Evolutionary conservation across 2,329 filamentous ascomycete genomes (phyloP), one percentile per base, ranked within the genome.

Genomic region (Sporothrix inflata): DNA sequence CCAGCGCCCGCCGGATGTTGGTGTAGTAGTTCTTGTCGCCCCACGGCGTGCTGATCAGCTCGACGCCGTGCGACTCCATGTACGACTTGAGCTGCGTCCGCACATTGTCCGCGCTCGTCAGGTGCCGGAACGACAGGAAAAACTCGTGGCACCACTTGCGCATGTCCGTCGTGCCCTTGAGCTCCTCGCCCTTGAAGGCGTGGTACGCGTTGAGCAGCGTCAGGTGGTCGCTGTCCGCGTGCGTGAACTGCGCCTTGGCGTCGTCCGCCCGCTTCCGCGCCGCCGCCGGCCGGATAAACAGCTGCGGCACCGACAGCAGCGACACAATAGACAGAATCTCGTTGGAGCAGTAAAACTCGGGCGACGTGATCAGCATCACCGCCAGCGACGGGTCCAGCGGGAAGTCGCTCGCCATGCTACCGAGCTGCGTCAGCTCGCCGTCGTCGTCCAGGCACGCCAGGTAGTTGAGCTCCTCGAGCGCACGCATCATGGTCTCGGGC

Each of bases 271-370:
- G 91, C 83, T 97, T 97, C 74, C 94, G 90, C 76, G 93, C 91
- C 78, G 88, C 90, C 66, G 92, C 92, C 1, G 96, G 96, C 9
- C 96, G 93, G 40, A 97, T 89, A 80, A 97, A 99, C 73, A 98
- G 89, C 80, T 98, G 93, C 0, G 96, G 96, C 12, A 98, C 96
- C 0, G 95, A 98, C 24, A 99, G 89, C 12, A 99, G 88, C 0
- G 96, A 92, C 0, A 94, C 97, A 77, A 99, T 92, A 55, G 96
- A 98, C 16, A 99, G 87, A 53, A 99, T 96, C 84, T 99, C 96
- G 82, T 98, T 98, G 61, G 94, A 97, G 86, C 96, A 99, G 84
- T 96, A 97, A 82, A 99, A 99, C 79, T 99, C 96, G 12, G 96
- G 95, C 8, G 94, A 97, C 12, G 92, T 94, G 81, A 99, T 98